phyloP scores from a whole-genome alignment of 1,139 yeast species.

The Debaryomycetaceae sp. region DNA sequence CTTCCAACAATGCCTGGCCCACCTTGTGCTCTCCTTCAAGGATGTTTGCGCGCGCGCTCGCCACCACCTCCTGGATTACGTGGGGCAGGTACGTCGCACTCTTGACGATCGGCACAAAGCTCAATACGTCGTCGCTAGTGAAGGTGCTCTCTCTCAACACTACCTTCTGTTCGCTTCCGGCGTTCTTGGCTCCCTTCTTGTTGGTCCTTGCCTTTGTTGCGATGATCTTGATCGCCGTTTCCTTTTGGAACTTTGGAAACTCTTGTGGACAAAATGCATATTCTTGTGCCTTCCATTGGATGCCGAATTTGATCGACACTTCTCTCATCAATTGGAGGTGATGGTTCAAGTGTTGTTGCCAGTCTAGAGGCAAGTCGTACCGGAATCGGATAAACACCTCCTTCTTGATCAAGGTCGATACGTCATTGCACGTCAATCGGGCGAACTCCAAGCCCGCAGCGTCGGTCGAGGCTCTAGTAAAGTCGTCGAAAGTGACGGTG shows the following conservation, averaged over 20 bases:
- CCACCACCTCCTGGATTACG: conserved; percentile 70
- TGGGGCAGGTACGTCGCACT: conserved; percentile 57
- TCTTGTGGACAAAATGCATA: conserved; percentile 40
- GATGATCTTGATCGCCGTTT: conserved; percentile 8
- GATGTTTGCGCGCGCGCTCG: conserved; percentile 49
- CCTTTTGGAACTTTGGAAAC: conserved; percentile 22
- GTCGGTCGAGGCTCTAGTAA: conserved; percentile 33
- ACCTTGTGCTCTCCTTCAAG: conserved; percentile 32
- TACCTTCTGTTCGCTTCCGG: conserved; percentile 12
- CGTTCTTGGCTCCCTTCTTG: conserved; percentile 25
- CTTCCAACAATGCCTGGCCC: conserved; percentile 51
- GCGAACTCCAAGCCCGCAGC: conserved; percentile 33
- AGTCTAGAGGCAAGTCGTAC: conserved; percentile 38
- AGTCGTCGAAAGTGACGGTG: conserved; percentile 27
- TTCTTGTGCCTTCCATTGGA: conserved; percentile 63
- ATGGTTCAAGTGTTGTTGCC: conserved; percentile 26
- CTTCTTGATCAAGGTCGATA: conserved; percentile 30
- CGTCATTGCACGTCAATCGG: conserved; percentile 31
- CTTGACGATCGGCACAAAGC: conserved; percentile 65
- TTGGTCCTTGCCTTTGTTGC: conserved; percentile 5
- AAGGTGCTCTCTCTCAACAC: conserved; percentile 32
- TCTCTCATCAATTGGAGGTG: conserved; percentile 53
- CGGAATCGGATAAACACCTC: conserved; percentile 59
- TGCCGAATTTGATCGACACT: conserved; percentile 68
- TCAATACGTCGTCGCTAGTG: conserved; percentile 49